A percentile compares a stretch with the other conserved stretches of the same genome.
Evolutionary conservation across 2,329 filamentous ascomycete species (phyloP).

Genomic region (Xylariaceae sp.): DNA sequence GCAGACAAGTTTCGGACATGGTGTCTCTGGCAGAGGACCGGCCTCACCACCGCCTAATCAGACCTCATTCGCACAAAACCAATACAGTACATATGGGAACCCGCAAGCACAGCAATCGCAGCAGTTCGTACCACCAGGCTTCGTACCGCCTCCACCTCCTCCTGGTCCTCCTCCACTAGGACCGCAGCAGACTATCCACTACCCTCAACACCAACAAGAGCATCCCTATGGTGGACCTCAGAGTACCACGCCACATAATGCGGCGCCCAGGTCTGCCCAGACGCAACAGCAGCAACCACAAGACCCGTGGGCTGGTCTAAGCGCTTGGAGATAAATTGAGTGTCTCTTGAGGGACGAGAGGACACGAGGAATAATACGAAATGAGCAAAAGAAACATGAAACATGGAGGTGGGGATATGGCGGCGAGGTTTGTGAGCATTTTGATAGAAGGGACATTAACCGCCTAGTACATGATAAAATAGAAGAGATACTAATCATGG

Average conservation of each 20-base stretch:
- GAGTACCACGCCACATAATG: constrained; percentile 27
- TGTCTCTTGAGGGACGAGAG: neutral
- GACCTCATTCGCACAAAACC: constrained; percentile 49
- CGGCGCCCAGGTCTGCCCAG: constrained; percentile 42
- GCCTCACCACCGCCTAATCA: constrained; percentile 63
- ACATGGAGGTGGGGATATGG: constrained; percentile 3
- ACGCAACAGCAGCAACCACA: constrained; percentile 50
- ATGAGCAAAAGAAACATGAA: neutral
- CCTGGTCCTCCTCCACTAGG: constrained; percentile 67
- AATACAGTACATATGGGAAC: constrained; percentile 55
- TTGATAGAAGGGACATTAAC: constrained; percentile 7
- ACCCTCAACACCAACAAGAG: constrained; percentile 45
- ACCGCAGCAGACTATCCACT: constrained; percentile 67
- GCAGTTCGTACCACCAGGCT: constrained; percentile 60
- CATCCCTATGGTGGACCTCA: constrained; percentile 36
- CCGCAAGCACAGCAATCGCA: constrained; percentile 49
- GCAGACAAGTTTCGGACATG: constrained; percentile 45
- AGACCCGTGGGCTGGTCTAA: constrained; percentile 60
- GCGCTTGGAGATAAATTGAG: constrained; percentile 55
- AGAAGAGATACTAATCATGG: constrained; percentile 8
- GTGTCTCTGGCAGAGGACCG: constrained; percentile 44
- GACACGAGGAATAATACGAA: neutral
- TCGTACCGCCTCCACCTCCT: constrained; percentile 68
- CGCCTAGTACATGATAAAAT: constrained; percentile 7
- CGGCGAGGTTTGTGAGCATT: constrained; percentile 5